Percentiles rank a stretch among this genome's conserved stretches.
Evolutionary conservation across 352 stramenopile species (phyloP).

Genomic region (Phytophthora rubi): DNA sequence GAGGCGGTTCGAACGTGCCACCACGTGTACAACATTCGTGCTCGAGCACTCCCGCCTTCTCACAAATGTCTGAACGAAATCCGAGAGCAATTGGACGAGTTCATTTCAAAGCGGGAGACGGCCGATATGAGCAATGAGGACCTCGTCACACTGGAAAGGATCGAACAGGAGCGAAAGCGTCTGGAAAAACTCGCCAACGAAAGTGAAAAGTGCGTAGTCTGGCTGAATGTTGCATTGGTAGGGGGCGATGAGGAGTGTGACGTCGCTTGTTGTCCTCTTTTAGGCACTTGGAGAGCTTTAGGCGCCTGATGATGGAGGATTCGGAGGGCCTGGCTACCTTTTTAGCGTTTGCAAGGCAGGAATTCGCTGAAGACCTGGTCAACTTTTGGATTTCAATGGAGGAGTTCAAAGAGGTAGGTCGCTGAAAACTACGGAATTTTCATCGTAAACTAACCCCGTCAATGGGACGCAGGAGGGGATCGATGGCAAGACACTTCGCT

Average conservation of each 20-base stretch:
- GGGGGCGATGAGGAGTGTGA: not conserved
- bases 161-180: constrained; percentile 26
- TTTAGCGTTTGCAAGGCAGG: constrained; percentile 47
- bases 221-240: not conserved
- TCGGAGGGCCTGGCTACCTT: constrained; percentile 40
- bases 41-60: not conserved
- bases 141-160: constrained; percentile 31
- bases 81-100: constrained; percentile 35
- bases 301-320: constrained; percentile 47
- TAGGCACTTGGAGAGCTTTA: constrained; percentile 48
- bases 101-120: constrained; percentile 47
- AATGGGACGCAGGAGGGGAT: constrained; percentile 20
- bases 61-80: constrained; percentile 35
- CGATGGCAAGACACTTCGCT: constrained; percentile 49
- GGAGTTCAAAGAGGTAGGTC: constrained; percentile 50
- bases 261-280: not conserved
- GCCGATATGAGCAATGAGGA: constrained; percentile 45
- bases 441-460: not conserved
- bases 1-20: constrained; percentile 35
- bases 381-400: constrained; percentile 72
- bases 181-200: constrained; percentile 31
- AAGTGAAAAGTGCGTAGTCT: constrained; percentile 36
- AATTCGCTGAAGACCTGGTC: constrained; percentile 67
- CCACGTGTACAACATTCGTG: constrained; percentile 27
- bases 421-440: not conserved